These are phyloP conservation scores for Tremella yokohamensis DNA, from an alignment of 768 basidiomycete genomes.

Conservation along the genomic window DNA sequence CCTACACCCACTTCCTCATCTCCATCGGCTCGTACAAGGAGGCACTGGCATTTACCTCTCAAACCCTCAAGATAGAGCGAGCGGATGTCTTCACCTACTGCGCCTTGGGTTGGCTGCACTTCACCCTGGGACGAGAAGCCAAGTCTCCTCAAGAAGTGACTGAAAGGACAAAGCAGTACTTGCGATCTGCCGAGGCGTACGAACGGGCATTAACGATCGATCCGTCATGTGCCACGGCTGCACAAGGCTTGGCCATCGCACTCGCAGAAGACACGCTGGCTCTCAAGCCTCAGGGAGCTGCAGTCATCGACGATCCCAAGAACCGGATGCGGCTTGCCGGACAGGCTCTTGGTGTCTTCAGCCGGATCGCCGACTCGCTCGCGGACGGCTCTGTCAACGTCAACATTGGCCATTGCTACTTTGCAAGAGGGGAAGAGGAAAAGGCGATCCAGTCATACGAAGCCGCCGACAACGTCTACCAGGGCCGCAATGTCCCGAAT, in stretches of 20 bases:
- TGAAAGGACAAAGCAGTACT: conserved; percentile 73
- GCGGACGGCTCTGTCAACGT: conserved; percentile 80
- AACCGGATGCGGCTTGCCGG: conserved; percentile 64
- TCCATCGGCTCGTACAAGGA: conserved; percentile 58
- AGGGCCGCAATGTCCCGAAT: conserved; percentile 68
- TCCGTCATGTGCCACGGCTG: conserved; percentile 82
- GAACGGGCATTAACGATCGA: conserved; percentile 84
- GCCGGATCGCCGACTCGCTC: conserved; percentile 81
- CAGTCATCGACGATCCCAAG: conserved; percentile 61
- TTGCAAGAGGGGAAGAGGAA: conserved; percentile 87
- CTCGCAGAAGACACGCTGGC: conserved; percentile 88
- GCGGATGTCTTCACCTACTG: conserved; percentile 89
- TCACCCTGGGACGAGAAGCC: conserved; percentile 81
- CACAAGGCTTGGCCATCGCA: conserved; percentile 90
- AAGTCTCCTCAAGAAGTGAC: conserved; percentile 57
- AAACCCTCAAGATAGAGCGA: conserved; percentile 77
- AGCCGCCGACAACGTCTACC: conserved; percentile 76
- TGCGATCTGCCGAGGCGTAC: conserved; percentile 81
- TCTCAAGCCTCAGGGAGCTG: conserved; percentile 56
- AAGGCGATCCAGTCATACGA: conserved; percentile 97
- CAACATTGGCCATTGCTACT: conserved; percentile 96
- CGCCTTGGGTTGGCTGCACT: conserved; percentile 80
- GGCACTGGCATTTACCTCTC: conserved; percentile 85
- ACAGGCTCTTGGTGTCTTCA: conserved; percentile 84
- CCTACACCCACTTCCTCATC: conserved; percentile 88